Base-by-base conservation (phyloP, 352 stramenopile species). In the Globisporangium barbulae region DNA sequence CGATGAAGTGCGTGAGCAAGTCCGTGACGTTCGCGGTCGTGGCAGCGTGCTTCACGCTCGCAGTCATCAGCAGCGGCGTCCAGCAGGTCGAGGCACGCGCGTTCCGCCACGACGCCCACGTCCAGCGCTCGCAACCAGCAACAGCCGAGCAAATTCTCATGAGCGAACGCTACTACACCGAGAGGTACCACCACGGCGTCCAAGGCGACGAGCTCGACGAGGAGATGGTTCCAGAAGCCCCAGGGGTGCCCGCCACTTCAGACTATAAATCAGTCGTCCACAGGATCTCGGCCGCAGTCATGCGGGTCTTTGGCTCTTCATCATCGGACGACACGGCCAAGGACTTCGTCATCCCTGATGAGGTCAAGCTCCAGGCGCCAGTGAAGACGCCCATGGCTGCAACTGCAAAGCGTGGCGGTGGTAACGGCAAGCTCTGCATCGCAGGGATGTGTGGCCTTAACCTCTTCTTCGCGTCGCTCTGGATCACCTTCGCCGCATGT, bases 401-500 rank as follows among this genome's bases (percentile, higher is more conserved):
- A 21, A 19, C 30, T 17, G 30, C 1, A 13, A 55, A 35, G n/a
- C 41, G n/a, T 13, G 15, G 28, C 22, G 7, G n/a, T n/a, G 8
- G 41, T 5, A 13, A 17, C 19, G 41, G 42, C 17, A 49, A 62
- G 42, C 42, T 64, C 45, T 82, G 74, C 31, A 74, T 82, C 42
- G 72, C 67, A 22, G 59, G 70, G 0, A 39, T 82, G 9, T 82
- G 72, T 41, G 70, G 74, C 3, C 61, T 82, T 13, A 64, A 65
- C 6, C 67, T 82, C 59, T 79, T 79, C 63, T 80, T 82, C 62
- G 62, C 72, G 13, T 75, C 73, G 0, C 58, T 78, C 31, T 61
- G 52, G 21, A 44, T 82, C 55, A 82, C 72, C 0, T 76, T 82
- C 48, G 39, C 54, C 21, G 63, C 73, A 13, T 82, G 74, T 54